These are phyloP conservation scores for Cornus suecica DNA, from an alignment of 148 eudicot species.

Conservation along the genomic window DNA sequence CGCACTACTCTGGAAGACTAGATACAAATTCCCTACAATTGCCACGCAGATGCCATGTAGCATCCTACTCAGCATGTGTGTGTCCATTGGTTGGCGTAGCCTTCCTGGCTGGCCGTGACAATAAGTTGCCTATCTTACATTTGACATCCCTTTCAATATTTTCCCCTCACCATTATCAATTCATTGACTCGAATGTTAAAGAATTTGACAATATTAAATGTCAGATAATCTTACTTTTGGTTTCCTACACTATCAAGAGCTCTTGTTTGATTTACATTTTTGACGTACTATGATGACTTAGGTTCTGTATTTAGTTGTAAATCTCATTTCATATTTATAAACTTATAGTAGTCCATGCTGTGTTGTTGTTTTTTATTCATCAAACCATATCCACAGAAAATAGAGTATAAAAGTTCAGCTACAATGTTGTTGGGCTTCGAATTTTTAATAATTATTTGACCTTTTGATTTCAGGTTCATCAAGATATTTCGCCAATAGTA, in stretches of 20 bases:
- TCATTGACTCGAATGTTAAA: no score
- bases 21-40: no score
- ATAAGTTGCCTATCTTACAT: background rate
- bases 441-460: constrained; percentile 1
- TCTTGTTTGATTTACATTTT: background rate
- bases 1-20: no score
- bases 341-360: no score
- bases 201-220: no score
- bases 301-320: background rate
- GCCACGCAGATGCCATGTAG: no score
- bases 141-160: background rate
- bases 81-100: no score
- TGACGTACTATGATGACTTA: background rate
- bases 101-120: no score
- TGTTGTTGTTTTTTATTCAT: background rate
- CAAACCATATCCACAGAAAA: background rate
- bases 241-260: background rate
- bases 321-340: background rate
- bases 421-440: background rate
- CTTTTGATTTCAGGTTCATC: constrained; percentile 59
- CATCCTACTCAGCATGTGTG: no score
- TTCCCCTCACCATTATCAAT: background rate
- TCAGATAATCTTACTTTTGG: no score
- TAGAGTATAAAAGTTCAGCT: background rate
- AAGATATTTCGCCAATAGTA: constrained; percentile 78